A percentile compares a stretch with the other conserved stretches of the same genome.
These are phyloP conservation scores for Rutidosis leptorrhynchoides DNA, from an alignment of 129 eudicot species.

Conservation along the genomic window DNA sequence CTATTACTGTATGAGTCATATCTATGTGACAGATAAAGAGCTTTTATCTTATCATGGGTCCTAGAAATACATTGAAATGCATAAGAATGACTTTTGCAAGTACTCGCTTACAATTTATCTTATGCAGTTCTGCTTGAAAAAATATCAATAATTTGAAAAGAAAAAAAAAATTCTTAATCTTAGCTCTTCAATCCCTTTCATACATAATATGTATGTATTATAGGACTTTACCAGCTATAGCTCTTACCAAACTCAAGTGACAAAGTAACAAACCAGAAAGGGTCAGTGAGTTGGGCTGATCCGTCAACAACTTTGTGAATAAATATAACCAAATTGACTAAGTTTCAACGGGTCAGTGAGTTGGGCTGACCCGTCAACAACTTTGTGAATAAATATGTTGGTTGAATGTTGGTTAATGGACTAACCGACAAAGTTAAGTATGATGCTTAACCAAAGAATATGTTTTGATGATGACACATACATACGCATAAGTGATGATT, in stretches of 20 bases:
- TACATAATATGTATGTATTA: neutral
- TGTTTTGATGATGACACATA: too few species aligned
- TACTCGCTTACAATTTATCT: too few species aligned
- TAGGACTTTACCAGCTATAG: neutral
- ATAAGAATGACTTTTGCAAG: neutral
- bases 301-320: neutral
- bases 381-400: too few species aligned
- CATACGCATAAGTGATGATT: too few species aligned
- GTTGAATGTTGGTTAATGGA: too few species aligned
- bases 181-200: neutral
- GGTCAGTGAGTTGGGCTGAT: neutral
- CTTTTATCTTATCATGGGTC: neutral
- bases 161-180: too few species aligned
- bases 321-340: neutral
- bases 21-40: neutral
- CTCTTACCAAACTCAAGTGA: neutral
- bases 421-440: too few species aligned
- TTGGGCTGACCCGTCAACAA: too few species aligned
- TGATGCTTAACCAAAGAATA: too few species aligned
- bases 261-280: neutral
- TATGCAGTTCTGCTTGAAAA: too few species aligned
- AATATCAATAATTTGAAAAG: too few species aligned
- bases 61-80: neutral
- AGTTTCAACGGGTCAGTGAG: too few species aligned
- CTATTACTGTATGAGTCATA: neutral